Percentiles rank a stretch among this genome's conserved stretches.
Evolutionary conservation across 257 asterid species (phyloP).

Genomic region (Solanum piurae): DNA sequence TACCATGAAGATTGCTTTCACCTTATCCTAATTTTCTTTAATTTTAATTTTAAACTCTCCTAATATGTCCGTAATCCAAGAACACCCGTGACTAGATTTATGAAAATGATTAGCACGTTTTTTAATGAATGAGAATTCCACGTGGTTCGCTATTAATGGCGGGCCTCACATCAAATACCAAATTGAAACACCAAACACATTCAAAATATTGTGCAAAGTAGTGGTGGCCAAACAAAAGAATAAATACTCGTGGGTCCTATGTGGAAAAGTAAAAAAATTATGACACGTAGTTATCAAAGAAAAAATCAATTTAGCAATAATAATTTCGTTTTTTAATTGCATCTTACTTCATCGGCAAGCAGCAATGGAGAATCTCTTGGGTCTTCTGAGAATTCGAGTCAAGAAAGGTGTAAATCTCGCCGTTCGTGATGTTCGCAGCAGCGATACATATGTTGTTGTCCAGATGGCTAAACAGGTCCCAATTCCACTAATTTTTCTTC

Average conservation of each 20-base stretch:
- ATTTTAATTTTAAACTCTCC: too few relatives aligned
- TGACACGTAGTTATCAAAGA: background rate
- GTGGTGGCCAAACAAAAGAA: background rate
- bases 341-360: background rate
- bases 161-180: background rate
- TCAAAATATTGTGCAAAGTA: background rate
- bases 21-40: background rate
- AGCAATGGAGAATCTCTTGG: constrained; percentile 48
- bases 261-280: background rate
- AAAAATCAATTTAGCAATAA: background rate
- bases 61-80: too few relatives aligned
- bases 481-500: background rate
- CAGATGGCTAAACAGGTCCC: constrained; percentile 7
- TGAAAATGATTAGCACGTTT: background rate
- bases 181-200: background rate
- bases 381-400: constrained; percentile 58
- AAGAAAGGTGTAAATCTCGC: constrained; percentile 78
- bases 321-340: background rate
- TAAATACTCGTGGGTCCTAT: background rate
- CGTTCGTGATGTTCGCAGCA: constrained; percentile 72
- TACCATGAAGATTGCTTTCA: background rate
- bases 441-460: constrained; percentile 43
- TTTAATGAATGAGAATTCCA: background rate
- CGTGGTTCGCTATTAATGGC: background rate
- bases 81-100: too few relatives aligned